These are phyloP conservation scores for Fusarium multiceps DNA, from an alignment of 2,329 filamentous ascomycete species.

Conservation along the genomic window DNA sequence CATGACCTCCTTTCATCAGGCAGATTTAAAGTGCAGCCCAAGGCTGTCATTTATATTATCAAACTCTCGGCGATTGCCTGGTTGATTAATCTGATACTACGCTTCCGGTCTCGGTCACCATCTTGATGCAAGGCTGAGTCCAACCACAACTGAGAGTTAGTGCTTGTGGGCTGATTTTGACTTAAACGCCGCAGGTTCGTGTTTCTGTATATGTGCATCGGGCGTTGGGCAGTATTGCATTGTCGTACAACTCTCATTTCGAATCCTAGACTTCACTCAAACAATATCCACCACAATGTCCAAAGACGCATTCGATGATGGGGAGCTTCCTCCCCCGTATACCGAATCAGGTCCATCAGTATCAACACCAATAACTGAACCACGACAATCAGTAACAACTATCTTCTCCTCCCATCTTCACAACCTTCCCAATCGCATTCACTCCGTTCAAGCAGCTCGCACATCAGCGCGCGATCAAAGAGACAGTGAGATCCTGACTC, in stretches of 20 bases:
- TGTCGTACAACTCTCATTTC: not conserved
- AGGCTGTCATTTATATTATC: slow-evolving; percentile 6
- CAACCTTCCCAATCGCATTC: slow-evolving; percentile 53
- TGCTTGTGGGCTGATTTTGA: slow-evolving; percentile 22
- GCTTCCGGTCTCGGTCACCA: not conserved
- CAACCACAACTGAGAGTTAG: not conserved
- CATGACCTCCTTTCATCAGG: not conserved
- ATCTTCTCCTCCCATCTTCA: slow-evolving; percentile 53
- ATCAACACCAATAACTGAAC: not conserved
- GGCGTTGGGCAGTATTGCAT: slow-evolving; percentile 18
- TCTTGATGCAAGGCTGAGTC: slow-evolving; percentile 33
- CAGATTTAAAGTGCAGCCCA: slow-evolving; percentile 23
- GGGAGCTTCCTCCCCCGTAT: slow-evolving; percentile 45
- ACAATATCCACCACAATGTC: slow-evolving; percentile 24
- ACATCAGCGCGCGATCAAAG: slow-evolving; percentile 50
- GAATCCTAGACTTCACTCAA: slow-evolving; percentile 5
- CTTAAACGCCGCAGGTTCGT: not conserved
- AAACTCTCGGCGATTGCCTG: slow-evolving; percentile 10
- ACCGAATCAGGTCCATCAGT: slow-evolving; percentile 30
- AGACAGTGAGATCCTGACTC: slow-evolving; percentile 55
- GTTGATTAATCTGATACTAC: slow-evolving; percentile 7
- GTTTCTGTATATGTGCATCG: slow-evolving; percentile 11
- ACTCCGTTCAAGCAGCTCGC: slow-evolving; percentile 48
- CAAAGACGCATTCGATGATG: slow-evolving; percentile 15
- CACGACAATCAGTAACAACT: slow-evolving; percentile 35